Base-by-base conservation (phyloP, 2,329 filamentous ascomycete genomes). In the Phyllosticta paracitricarpa region DNA sequence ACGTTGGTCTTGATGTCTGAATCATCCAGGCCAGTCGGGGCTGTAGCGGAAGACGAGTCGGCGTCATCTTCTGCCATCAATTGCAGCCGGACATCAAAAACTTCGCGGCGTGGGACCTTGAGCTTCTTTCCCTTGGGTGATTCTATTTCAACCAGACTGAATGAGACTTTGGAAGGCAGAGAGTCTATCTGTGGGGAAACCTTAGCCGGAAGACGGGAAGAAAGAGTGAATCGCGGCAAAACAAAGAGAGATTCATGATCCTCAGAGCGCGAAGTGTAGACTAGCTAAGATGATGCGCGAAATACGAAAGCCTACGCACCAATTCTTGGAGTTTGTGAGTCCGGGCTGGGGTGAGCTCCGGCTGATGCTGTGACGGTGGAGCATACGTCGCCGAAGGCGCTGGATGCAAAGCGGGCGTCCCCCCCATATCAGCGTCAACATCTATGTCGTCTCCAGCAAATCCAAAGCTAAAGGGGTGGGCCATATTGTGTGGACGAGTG, bases 21-120 rank as follows among this genome's bases (percentile, higher is more conserved):
- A 64, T 82, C 80, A 51, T 84, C 86, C 40, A 90, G 77, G 1
- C 80, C 78, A 1, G 82, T 81, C 26, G 81, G 70, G 40, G 72
- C 69, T 48, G 78, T 76, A 60, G 65, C 78, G 24, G 73, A 73
- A 66, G 76, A 10, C 73, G 69, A 62, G 68, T 73, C 73, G 0
- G 71, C 69, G 59, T 80, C 83, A 59, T 80, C 78, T 69, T 87
- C 84, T 48, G 88, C 88, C 86, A 93, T 91, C 62, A 94, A 78
- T 76, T 94, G 89, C 48, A 91, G 81, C 35, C 88, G 82, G 51
- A 93, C 86, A 70, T 94, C 89, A 84, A 89, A 93, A 54, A 94
- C 79, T 71, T 92, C 89, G 62, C 89, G 83, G 51, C 89, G 84
- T 0, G 89, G 89, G 7, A 94, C 77, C 48, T 72, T 74, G 9